Evolutionary conservation across 2,329 filamentous ascomycete species (phyloP).

Genomic region (Neofusicoccum sp.): DNA sequence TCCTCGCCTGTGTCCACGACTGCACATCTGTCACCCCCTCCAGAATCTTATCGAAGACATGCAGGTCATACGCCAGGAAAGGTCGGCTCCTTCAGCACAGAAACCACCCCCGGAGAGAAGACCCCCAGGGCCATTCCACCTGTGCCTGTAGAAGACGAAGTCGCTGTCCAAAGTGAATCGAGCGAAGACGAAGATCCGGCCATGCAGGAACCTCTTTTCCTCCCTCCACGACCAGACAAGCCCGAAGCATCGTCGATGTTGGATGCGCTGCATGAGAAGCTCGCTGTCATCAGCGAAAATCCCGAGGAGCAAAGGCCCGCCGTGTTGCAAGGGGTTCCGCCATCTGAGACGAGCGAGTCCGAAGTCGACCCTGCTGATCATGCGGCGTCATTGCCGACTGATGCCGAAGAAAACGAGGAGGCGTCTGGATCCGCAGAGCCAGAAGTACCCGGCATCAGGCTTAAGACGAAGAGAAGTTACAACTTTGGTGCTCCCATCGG

Average conservation of each 20-base stretch:
- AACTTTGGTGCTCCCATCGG: slow-evolving; percentile 41
- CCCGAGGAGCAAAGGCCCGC: slow-evolving; percentile 24
- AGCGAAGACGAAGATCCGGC: slow-evolving; percentile 23
- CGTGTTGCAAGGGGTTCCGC: slow-evolving; percentile 23
- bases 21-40: slow-evolving; percentile 36
- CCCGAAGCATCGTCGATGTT: slow-evolving; percentile 8
- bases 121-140: slow-evolving; percentile 11
- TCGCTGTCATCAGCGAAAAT: slow-evolving; percentile 18
- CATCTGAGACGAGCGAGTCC: slow-evolving; percentile 17
- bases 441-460: slow-evolving; percentile 35
- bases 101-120: slow-evolving; percentile 10
- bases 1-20: slow-evolving; percentile 37
- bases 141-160: background rate
- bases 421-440: background rate
- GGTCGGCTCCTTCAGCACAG: slow-evolving; percentile 23
- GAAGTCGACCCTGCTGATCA: slow-evolving; percentile 31
- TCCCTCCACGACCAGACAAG: slow-evolving; percentile 12
- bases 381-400: slow-evolving; percentile 25
- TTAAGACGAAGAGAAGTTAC: slow-evolving; percentile 37
- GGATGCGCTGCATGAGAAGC: slow-evolving; percentile 4
- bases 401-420: slow-evolving; percentile 25
- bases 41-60: slow-evolving; percentile 36
- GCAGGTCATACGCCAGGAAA: slow-evolving; percentile 40
- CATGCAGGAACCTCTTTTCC: slow-evolving; percentile 19
- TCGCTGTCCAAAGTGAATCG: slow-evolving; percentile 21